Conservation (phyloP, 78 protist species). For the Bigelowiella natans region DNA sequence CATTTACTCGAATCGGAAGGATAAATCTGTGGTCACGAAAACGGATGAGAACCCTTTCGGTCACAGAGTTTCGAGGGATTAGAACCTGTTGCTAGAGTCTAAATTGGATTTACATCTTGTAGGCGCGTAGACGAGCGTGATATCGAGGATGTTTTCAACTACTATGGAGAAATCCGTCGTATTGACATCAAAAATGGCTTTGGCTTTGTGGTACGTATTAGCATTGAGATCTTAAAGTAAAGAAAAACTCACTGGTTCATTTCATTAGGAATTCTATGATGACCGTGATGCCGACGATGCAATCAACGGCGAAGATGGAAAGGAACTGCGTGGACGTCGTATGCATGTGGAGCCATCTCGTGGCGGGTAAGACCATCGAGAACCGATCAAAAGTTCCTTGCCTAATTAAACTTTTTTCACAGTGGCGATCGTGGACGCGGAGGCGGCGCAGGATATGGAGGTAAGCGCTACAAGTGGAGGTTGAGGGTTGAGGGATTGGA, state of each 20-base stretch:
- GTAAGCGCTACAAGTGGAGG: neutral
- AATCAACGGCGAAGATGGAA: neutral
- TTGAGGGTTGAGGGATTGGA: neutral
- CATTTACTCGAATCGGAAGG: too few species aligned
- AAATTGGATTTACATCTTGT: neutral
- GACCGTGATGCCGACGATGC: neutral
- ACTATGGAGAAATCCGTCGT: constrained; percentile 21
- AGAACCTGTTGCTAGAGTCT: neutral
- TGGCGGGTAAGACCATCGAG: too few species aligned
- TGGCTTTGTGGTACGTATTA: constrained; percentile 7
- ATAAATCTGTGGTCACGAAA: too few species aligned
- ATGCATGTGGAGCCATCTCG: neutral
- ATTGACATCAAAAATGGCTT: constrained; percentile 26
- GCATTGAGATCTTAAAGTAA: neutral
- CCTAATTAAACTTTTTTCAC: too few species aligned
- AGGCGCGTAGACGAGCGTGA: constrained; percentile 15
- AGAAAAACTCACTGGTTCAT: neutral
- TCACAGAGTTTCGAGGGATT: neutral
- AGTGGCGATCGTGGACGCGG: neutral
- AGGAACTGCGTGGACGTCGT: neutral
- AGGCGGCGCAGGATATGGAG: neutral
- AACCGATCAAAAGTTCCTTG: too few species aligned
- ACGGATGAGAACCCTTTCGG: too few species aligned
- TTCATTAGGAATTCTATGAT: neutral
- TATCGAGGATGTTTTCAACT: constrained; percentile 5